Base-by-base conservation (phyloP, 805 yeast species). In the Pichia nakasei region DNA sequence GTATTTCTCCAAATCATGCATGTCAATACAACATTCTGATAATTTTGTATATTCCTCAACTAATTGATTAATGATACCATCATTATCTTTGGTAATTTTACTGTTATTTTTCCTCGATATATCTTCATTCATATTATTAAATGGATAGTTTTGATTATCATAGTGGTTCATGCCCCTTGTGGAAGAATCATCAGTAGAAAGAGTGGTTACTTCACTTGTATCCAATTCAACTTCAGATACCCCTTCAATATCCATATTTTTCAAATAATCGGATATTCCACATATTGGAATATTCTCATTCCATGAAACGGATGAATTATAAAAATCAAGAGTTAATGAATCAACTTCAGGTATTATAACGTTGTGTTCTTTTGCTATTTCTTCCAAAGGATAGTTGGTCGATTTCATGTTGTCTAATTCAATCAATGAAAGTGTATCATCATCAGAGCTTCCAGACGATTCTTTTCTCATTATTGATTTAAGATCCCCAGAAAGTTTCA, bases 1-100 rank as follows among this genome's bases (percentile, higher is more conserved):
- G 29, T 41, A 45, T 26, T 42, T 45, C 22, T 41, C 47, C 8
- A 41, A 19, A 37, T 40, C 47, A 12, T 34, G 27, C 5, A 35
- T 21, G 37, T 41, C 47, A 24, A 45, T 41, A 3, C 34, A 29
- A 4, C 44, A 44, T 20, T 41, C 39, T 2, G 44, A 41, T 22
- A 45, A 34, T 21, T 22, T 29, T 22, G 35, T 19, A 19, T 43
- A 43, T 20, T 38, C 43, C 22, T 38, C n/a, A 4, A 20, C 22
- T 12, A 42, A 26, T 24, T 15, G 1, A 5, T 42, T 22, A 13
- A 38, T 20, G n/a, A n/a, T n/a, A n/a, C n/a, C n/a, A n/a, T n/a
- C n/a, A n/a, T n/a, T n/a, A n/a, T n/a, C n/a, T n/a, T n/a, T n/a
- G n/a, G n/a, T n/a, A n/a, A n/a, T n/a, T n/a, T n/a, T n/a, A n/a